These are phyloP conservation scores for Leccinum cinnamomeum DNA, from an alignment of 1,284 basidiomycete species.

Conservation along the genomic window DNA sequence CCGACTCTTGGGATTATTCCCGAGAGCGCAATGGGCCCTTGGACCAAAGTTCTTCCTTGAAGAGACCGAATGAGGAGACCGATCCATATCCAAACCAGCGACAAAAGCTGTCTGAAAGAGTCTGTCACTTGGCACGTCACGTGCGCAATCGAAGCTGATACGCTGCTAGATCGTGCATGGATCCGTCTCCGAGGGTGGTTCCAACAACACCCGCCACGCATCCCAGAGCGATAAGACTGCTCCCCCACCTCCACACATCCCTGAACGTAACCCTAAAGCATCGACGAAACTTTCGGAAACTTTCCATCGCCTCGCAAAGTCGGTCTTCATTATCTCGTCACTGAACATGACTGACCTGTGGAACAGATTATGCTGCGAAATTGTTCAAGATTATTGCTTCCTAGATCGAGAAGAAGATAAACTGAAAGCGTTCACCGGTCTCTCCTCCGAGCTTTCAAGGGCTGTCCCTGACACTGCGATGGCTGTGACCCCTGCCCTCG, in stretches of 20 bases:
- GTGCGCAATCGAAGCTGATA: conserved; percentile 15
- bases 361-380: conserved; percentile 45
- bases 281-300: conserved; percentile 22
- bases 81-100: conserved; percentile 33
- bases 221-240: conserved; percentile 10
- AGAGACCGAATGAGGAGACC: conserved; percentile 30
- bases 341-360: conserved; percentile 12
- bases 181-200: conserved; percentile 9
- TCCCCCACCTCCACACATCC: background rate
- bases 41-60: conserved; percentile 25
- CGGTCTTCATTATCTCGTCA: conserved; percentile 15
- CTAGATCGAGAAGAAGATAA: conserved; percentile 43
- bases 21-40: conserved; percentile 22
- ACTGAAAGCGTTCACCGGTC: conserved; percentile 44
- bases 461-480: conserved; percentile 42
- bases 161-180: conserved; percentile 14
- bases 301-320: conserved; percentile 45
- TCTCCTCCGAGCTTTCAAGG: conserved; percentile 47
- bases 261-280: conserved; percentile 10
- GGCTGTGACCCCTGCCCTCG: conserved; percentile 45
- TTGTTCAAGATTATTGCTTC: conserved; percentile 42
- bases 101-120: conserved; percentile 29
- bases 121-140: conserved; percentile 17
- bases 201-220: conserved; percentile 9
- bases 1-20: conserved; percentile 28